Conservation (phyloP, 768 basidiomycete species). For the Leccinum variicolor region DNA sequence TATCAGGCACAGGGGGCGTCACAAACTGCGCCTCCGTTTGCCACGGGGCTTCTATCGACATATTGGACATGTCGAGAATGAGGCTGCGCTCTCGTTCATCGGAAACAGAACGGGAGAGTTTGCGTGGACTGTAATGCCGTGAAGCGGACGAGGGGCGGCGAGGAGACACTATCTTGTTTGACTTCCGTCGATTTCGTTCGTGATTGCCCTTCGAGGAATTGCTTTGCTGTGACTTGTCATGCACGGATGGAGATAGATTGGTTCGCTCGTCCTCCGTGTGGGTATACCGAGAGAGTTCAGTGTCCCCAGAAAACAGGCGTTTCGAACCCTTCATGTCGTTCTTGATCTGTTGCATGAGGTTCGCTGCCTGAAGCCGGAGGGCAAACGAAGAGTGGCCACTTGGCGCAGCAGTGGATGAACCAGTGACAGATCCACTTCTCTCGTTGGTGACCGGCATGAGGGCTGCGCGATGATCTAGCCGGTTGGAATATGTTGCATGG, state of each 20-base stretch:
- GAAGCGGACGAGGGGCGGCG: slow-evolving; percentile 35
- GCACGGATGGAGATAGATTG: slow-evolving; percentile 11
- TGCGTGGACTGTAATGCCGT: slow-evolving; percentile 44
- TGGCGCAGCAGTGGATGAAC: slow-evolving; percentile 30
- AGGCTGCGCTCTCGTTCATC: slow-evolving; percentile 43
- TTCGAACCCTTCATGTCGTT: slow-evolving; percentile 68
- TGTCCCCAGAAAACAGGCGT: slow-evolving; percentile 67
- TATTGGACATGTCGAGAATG: slow-evolving; percentile 39
- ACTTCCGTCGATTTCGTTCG: slow-evolving; percentile 26
- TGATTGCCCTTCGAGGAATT: slow-evolving; percentile 28
- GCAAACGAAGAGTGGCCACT: slow-evolving; percentile 57
- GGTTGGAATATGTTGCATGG: background rate
- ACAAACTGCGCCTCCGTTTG: slow-evolving; percentile 22
- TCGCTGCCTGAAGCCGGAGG: slow-evolving; percentile 74
- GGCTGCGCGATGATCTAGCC: slow-evolving; percentile 8
- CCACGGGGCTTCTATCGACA: slow-evolving; percentile 42
- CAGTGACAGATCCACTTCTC: slow-evolving; percentile 21
- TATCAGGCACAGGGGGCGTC: slow-evolving; percentile 6
- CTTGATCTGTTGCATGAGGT: slow-evolving; percentile 83
- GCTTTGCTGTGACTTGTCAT: slow-evolving; percentile 23
- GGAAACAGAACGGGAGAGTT: slow-evolving; percentile 36
- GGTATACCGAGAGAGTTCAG: slow-evolving; percentile 46
- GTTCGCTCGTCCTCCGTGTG: slow-evolving; percentile 14
- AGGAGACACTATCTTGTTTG: slow-evolving; percentile 24
- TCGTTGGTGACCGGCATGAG: slow-evolving; percentile 14